phyloP scores from a whole-genome alignment of 2,329 filamentous ascomycete genomes.

The Phialophora tarda region DNA sequence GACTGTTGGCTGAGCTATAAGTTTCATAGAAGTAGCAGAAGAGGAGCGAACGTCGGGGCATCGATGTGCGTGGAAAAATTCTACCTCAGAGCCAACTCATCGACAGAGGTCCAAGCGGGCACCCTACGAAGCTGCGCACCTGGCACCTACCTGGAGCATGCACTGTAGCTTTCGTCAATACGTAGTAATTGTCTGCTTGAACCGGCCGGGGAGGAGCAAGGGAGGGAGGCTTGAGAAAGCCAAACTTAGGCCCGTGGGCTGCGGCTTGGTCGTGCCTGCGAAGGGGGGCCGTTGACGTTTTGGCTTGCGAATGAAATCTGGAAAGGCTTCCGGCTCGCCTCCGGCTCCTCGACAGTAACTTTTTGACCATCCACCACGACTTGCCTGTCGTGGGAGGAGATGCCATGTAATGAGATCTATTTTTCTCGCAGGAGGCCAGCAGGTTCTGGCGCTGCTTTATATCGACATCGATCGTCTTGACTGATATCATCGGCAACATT shows the following conservation, averaged over 20 bases:
- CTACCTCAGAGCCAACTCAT: not conserved
- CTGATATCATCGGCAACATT: constrained; percentile 3
- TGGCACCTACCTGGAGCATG: not conserved
- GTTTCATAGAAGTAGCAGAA: not conserved
- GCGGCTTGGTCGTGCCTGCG: not conserved
- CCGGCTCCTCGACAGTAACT: not conserved
- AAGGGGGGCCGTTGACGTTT: not conserved
- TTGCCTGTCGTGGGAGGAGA: not conserved
- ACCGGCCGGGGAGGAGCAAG: not conserved
- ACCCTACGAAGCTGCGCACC: not conserved
- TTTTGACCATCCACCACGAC: constrained; percentile 1
- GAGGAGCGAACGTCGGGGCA: not conserved
- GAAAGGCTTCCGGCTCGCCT: not conserved
- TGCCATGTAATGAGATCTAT: not conserved
- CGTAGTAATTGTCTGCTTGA: not conserved
- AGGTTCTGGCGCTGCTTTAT: constrained; percentile 9
- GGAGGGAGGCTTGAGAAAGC: not conserved
- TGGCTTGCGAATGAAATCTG: not conserved
- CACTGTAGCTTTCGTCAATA: not conserved
- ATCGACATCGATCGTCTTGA: not conserved
- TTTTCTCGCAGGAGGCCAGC: constrained; percentile 9
- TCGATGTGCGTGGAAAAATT: not conserved
- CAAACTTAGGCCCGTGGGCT: not conserved
- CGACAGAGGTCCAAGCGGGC: not conserved
- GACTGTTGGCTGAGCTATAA: not conserved